Percentiles rank a stretch among this genome's conserved stretches.
Conservation (phyloP, 2,329 filamentous ascomycete genomes). For the Penicillium sp. region DNA sequence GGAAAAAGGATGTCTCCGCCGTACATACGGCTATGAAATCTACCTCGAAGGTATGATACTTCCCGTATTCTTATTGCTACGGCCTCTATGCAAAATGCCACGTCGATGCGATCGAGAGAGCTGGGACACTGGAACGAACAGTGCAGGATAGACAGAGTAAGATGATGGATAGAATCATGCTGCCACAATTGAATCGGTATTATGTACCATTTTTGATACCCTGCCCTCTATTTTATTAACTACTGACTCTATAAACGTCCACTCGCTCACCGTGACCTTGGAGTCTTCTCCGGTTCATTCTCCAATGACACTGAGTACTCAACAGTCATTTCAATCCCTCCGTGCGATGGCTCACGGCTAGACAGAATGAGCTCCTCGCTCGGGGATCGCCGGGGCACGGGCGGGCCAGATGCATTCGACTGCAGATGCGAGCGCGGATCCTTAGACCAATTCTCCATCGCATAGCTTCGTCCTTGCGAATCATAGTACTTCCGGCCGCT, state of each 20-base stretch:
- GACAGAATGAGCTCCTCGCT: constrained; percentile 35
- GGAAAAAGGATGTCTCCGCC: not conserved
- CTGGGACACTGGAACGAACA: not conserved
- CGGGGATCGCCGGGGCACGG: constrained; percentile 25
- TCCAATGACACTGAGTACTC: constrained; percentile 34
- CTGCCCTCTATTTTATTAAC: no score
- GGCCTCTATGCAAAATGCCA: not conserved
- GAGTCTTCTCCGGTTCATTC: constrained; percentile 9
- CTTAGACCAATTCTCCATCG: constrained; percentile 32
- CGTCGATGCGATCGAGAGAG: not conserved
- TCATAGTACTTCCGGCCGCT: constrained; percentile 52
- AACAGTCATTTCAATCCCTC: constrained; percentile 34
- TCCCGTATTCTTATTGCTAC: not conserved
- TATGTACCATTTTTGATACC: not conserved
- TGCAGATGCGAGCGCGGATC: constrained; percentile 24
- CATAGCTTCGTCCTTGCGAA: constrained; percentile 27
- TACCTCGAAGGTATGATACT: not conserved
- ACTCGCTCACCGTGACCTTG: not conserved
- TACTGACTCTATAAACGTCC: not conserved
- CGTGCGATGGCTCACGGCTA: constrained; percentile 20
- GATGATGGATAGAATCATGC: not conserved
- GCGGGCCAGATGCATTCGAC: constrained; percentile 18
- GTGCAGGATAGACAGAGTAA: not conserved
- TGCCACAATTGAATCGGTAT: not conserved
- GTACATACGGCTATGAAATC: not conserved